Conservation (phyloP, 352 stramenopile genomes). For the Globisporangium nagaii region DNA sequence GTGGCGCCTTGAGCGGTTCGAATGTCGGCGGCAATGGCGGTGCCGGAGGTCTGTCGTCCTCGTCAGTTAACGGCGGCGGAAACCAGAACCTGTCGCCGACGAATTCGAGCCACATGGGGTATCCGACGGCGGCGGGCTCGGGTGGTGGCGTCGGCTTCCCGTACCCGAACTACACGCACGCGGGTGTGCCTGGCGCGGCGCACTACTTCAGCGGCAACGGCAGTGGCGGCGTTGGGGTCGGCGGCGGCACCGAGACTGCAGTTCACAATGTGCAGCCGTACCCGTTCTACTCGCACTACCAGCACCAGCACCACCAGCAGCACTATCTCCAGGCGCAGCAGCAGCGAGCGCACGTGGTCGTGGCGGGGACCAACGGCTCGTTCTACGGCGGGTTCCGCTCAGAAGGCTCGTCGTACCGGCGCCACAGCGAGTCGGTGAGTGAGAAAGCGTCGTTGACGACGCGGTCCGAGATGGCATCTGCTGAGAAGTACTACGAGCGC, state of each 20-base stretch:
- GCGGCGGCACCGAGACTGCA: conserved; percentile 1
- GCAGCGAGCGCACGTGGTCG: conserved; percentile 15
- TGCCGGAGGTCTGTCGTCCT: conserved; percentile 1
- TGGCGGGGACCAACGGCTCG: not conserved
- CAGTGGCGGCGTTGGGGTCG: not conserved
- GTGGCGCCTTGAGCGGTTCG: not conserved
- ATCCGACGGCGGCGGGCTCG: conserved; percentile 1
- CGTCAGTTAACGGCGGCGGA: not conserved
- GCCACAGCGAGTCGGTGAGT: conserved; percentile 67
- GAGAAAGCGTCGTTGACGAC: conserved; percentile 40
- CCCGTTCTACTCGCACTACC: conserved; percentile 18
- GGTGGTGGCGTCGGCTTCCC: conserved; percentile 5
- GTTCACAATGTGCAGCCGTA: conserved; percentile 7
- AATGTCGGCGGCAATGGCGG: not conserved
- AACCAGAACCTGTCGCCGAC: conserved; percentile 10
- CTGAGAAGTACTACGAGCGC: conserved; percentile 43
- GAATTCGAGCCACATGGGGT: conserved; percentile 16
- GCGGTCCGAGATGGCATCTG: conserved; percentile 40
- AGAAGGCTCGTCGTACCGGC: conserved; percentile 34
- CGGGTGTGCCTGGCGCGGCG: conserved; percentile 8
- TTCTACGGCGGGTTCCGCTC: conserved; percentile 2
- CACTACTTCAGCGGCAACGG: conserved; percentile 11
- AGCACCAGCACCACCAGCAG: conserved; percentile 18
- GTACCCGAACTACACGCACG: conserved; percentile 15
- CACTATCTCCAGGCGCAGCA: conserved; percentile 23